Conservation (phyloP, 371 early-diverging fungal species). For the Mortierella sp. region DNA sequence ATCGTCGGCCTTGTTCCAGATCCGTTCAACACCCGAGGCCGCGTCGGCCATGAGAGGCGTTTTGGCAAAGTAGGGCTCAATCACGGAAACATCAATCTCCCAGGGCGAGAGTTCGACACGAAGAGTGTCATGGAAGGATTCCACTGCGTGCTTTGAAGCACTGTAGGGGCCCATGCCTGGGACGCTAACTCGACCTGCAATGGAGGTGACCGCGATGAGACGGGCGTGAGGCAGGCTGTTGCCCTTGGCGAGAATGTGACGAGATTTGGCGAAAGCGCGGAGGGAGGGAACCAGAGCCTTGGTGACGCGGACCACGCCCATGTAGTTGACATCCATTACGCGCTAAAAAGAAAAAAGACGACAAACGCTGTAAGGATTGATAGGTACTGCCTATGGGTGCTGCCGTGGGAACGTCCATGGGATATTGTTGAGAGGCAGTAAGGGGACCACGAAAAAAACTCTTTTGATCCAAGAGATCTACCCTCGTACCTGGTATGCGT, state of each 20-base stretch:
- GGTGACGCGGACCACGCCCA: conserved; percentile 57
- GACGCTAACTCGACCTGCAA: conserved; percentile 54
- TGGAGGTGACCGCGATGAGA: conserved; percentile 56
- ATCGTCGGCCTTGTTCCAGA: conserved; percentile 42
- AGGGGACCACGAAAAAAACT: too few relatives aligned
- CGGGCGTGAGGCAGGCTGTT: conserved; percentile 50
- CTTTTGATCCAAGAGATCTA: too few relatives aligned
- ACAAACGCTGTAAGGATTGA: too few relatives aligned
- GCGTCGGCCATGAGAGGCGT: conserved; percentile 35
- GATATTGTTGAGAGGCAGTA: too few relatives aligned
- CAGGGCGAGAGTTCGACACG: conserved; percentile 61
- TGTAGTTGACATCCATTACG: conserved; percentile 61
- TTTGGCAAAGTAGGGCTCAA: conserved; percentile 56
- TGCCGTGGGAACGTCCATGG: too few relatives aligned
- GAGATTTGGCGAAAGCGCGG: conserved; percentile 49
- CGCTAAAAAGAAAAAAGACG: conserved; percentile 23
- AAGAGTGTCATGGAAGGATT: conserved; percentile 58
- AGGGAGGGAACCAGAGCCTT: conserved; percentile 57
- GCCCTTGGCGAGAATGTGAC: conserved; percentile 38
- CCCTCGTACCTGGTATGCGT: conserved; percentile 40
- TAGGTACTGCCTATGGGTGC: too few relatives aligned
- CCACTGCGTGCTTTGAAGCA: conserved; percentile 61
- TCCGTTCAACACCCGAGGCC: conserved; percentile 26
- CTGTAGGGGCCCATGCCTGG: conserved; percentile 55
- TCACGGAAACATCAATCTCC: conserved; percentile 60